A percentile compares a stretch with the other conserved stretches of the same genome.
Conservation (phyloP, 2,329 filamentous ascomycete species). For the Ceratocystis cubensis region DNA sequence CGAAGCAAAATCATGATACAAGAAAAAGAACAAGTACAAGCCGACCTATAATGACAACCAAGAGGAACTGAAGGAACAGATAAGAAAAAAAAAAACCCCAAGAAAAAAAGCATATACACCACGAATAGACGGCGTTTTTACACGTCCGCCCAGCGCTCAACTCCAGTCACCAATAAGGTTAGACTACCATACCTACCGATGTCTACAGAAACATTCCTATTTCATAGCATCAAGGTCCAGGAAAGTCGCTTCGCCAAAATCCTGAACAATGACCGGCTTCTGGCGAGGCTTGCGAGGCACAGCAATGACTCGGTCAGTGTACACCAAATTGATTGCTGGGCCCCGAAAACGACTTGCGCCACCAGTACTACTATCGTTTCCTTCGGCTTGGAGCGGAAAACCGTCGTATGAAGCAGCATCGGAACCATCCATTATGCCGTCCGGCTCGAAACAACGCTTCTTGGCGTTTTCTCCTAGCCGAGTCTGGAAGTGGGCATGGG, state of each 20-base stretch:
- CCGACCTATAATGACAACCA: neutral
- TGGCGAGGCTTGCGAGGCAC: slow-evolving; percentile 29
- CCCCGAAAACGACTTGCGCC: slow-evolving; percentile 26
- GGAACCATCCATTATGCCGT: slow-evolving; percentile 26
- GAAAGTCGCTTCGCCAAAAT: slow-evolving; percentile 61
- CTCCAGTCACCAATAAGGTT: too few species aligned
- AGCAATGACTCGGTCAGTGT: slow-evolving; percentile 36
- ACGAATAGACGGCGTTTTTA: too few species aligned
- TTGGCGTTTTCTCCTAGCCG: neutral
- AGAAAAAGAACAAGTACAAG: neutral
- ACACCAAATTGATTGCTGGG: slow-evolving; percentile 30
- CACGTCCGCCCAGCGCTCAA: too few species aligned
- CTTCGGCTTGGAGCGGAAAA: slow-evolving; percentile 1
- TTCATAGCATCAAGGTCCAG: slow-evolving; percentile 28
- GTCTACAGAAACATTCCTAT: neutral
- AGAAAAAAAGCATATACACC: neutral
- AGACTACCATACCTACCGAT: too few species aligned
- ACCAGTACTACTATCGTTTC: too few species aligned
- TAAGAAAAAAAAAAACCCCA: neutral
- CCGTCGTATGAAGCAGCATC: neutral
- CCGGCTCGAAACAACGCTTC: slow-evolving; percentile 38
- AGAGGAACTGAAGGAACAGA: neutral
- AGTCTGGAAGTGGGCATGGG: slow-evolving; percentile 24
- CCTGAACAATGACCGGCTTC: slow-evolving; percentile 28
- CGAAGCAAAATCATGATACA: neutral